Evolutionary conservation across 305 asterid genomes (phyloP), one percentile per base, ranked within the genome.

Genomic region (Ajuga reptans): DNA sequence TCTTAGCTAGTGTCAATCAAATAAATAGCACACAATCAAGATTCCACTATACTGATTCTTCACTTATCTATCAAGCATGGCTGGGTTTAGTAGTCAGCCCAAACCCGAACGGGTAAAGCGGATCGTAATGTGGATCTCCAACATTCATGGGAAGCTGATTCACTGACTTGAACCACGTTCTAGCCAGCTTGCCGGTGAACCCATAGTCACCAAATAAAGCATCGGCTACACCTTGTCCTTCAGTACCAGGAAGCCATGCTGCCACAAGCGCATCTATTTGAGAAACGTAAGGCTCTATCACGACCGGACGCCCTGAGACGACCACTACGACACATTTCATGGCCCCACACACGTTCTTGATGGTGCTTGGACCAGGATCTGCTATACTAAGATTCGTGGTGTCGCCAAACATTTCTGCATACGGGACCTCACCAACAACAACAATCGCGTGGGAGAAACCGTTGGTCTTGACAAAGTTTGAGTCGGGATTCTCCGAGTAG

Each of bases 201-300:
- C 87, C 88, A 10, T 84, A 83, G 64, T 86, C 83, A 0, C 92
- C 90, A 50, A 84, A 86, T 68, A 87, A 60, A 16, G 47, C 85
- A 75, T 86, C 93, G 0, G 92, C 81, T 50, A 88, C 82, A 6
- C 96, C 96, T 47, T 69, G 91, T 6, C 79, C 96, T 68, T 88
- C 96, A 3, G 77, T 88, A 15, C 96, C 96, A 0, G 89, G 96
- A n/a, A 88, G 91, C 96, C 96, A 88, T 6, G 93, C 96, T 1
- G 96, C 96, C 64, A 86, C 86, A 0, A 88, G 76, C 0, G 91
- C 93, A 0, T 79, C 91, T 6, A 88, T 80, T 4, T 61, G 68
- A 0, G 43, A 43, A 5, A 88, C 46, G 42, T 79, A 83, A 0
- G 90, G 89, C 76, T 83, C 83, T 9, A 84, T 62, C 70, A 83